phyloP scores from a whole-genome alignment of 129 eudicot species.

The Pulicaria dysenterica region DNA sequence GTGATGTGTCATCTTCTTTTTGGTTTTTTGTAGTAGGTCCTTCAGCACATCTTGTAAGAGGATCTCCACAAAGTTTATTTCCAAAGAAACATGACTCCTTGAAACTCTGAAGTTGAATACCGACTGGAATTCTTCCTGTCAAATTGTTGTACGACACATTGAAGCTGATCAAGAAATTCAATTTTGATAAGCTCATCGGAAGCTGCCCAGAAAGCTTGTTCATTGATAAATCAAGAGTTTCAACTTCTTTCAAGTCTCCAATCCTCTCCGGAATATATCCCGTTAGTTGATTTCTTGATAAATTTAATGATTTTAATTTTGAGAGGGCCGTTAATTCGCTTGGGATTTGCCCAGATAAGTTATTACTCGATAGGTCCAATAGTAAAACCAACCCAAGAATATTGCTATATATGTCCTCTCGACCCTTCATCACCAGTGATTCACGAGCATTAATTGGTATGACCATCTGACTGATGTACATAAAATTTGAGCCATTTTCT shows the following conservation, averaged over 20 bases:
- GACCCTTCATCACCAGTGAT: slow-evolving; percentile 19
- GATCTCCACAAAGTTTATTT: slow-evolving; percentile 42
- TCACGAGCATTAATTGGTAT: not conserved
- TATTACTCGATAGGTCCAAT: slow-evolving; percentile 32
- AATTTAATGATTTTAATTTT: not conserved
- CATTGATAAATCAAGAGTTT: slow-evolving; percentile 37
- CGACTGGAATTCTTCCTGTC: slow-evolving; percentile 40
- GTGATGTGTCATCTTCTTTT: not conserved
- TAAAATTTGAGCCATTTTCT: not conserved
- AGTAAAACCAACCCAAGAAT: not conserved
- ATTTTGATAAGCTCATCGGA: slow-evolving; percentile 28
- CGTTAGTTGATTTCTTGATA: slow-evolving; percentile 26
- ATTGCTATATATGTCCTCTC: not conserved
- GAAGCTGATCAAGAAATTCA: slow-evolving; percentile 22
- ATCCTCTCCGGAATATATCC: slow-evolving; percentile 7
- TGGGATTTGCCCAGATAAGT: slow-evolving; percentile 11
- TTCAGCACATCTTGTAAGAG: slow-evolving; percentile 6
- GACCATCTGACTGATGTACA: not conserved
- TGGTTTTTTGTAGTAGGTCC: not conserved
- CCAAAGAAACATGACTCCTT: slow-evolving; percentile 18
- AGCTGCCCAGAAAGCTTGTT: slow-evolving; percentile 39
- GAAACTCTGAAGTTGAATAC: slow-evolving; percentile 36
- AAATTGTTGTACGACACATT: slow-evolving; percentile 43
- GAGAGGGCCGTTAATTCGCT: not conserved
- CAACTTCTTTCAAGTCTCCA: slow-evolving; percentile 34